Evolutionary conservation across 495 filamentous ascomycete genomes (phyloP), one percentile per base, ranked within the genome.

Genomic region (Penicillium silybi): DNA sequence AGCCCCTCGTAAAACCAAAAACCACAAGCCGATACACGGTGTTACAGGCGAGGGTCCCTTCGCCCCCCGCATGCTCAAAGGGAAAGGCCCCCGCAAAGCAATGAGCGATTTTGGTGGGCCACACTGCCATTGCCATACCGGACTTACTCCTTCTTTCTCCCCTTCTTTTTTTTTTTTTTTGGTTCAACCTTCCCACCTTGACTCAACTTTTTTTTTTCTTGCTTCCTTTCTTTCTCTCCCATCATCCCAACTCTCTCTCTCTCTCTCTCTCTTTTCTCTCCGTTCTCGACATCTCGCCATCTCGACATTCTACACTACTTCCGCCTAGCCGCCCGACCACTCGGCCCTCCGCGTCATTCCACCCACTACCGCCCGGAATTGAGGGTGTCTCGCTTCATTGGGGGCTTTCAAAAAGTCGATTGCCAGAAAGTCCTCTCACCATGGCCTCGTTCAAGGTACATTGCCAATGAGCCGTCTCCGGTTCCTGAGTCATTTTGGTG

Each of bases 401-500:
- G 53, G 63, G 68, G 53, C 66, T 67, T 62, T 70, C 65, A 58
- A 62, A 64, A 62, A 63, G 59, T 61, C 53, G 52, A 59, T 63
- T 64, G 61, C 58, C 65, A 62, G 63, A 64, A 65, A 62, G 46
- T 57, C 58, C 58, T 57, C 29, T 50, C 45, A 67, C 51, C 50
- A 76, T 76, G 73, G 71, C 73, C 47, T 76, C 73, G 25, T 75
- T 76, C 72, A 75, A 75, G 60, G 73, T 76, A 67, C 6, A 53
- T 54, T 44, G 5, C 9, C 11, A 35, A 20, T 26, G 32, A 17
- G 46, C 37, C 11, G 2, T 18, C 11, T 22, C 18, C 26, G 20
- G 32, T 18, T 27, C 44, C 41, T 42, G 35, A 25, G 22, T 16
- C 18, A 8, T 48, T 37, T 34, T 20, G 34, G 39, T 50, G 29